These are phyloP conservation scores for Adiantum capillusveneris DNA, from an alignment of 75 land plant genomes.

Conservation along the genomic window DNA sequence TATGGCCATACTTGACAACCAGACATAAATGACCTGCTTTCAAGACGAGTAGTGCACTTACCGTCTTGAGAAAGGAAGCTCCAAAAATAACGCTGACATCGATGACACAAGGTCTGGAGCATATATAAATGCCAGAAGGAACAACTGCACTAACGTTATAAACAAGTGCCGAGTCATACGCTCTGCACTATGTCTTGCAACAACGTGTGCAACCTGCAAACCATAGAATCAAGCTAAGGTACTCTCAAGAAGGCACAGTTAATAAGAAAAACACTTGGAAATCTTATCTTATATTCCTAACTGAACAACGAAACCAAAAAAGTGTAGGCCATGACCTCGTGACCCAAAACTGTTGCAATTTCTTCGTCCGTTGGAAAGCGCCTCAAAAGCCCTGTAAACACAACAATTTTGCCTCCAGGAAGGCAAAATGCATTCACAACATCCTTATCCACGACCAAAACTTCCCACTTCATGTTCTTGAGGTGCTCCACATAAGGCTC, in stretches of 20 bases:
- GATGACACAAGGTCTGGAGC: conserved; percentile 66
- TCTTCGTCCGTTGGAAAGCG: conserved; percentile 68
- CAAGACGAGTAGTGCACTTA: too few species aligned
- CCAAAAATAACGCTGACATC: conserved; percentile 66
- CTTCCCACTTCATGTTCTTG: conserved; percentile 83
- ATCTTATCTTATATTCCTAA: not conserved
- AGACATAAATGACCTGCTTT: too few species aligned
- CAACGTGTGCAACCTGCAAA: conserved; percentile 79
- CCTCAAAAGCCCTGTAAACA: conserved; percentile 85
- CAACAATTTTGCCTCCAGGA: conserved; percentile 98
- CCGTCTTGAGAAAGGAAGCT: conserved; percentile 93
- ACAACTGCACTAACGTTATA: conserved; percentile 59
- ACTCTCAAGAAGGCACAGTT: too few species aligned
- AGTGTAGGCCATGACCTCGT: conserved; percentile 51
- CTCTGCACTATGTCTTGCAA: conserved; percentile 90
- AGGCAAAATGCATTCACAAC: conserved; percentile 86
- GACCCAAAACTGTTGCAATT: conserved; percentile 90
- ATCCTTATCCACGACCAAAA: conserved; percentile 73
- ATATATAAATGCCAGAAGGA: conserved; percentile 58
- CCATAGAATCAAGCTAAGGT: not conserved
- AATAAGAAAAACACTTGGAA: not conserved
- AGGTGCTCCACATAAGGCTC: conserved; percentile 50
- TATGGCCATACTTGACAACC: too few species aligned
- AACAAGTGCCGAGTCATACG: conserved; percentile 72
- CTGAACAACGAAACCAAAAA: not conserved